A percentile compares a stretch with the other conserved stretches of the same genome.
Evolutionary conservation across 139 green algal genomes (phyloP).

Genomic region (Picochlorum sp.): DNA sequence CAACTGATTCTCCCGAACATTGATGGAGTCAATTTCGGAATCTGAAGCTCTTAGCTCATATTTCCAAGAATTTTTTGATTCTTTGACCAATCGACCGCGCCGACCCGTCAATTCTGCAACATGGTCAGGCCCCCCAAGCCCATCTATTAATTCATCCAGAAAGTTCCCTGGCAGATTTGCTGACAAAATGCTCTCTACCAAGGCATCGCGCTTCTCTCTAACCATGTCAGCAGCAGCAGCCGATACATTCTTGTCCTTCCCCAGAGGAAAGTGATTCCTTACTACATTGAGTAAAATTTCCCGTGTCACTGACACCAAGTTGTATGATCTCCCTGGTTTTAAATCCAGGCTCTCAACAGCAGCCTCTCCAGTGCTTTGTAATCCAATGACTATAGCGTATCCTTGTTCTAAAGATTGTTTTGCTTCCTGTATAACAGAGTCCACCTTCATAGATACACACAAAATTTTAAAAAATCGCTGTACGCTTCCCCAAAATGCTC

Average conservation of each 20-base stretch:
- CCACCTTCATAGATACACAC: constrained; percentile 73
- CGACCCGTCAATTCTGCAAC: constrained; percentile 77
- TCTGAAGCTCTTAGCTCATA: constrained; percentile 60
- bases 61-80: constrained; percentile 8
- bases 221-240: neutral
- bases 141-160: constrained; percentile 75
- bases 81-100: constrained; percentile 50
- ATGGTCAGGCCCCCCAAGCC: constrained; percentile 54
- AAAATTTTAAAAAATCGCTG: constrained; percentile 95
- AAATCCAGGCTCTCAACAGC: constrained; percentile 37
- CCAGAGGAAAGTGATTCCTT: constrained; percentile 47
- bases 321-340: constrained; percentile 39
- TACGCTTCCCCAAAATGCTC: constrained; percentile 59
- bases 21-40: constrained; percentile 74
- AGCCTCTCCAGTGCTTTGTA: constrained; percentile 52
- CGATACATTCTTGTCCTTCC: neutral
- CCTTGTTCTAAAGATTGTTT: constrained; percentile 42
- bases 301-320: constrained; percentile 57
- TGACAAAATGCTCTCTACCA: constrained; percentile 34
- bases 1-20: constrained; percentile 50
- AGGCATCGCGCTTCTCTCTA: constrained; percentile 21
- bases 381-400: constrained; percentile 64
- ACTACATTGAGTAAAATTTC: constrained; percentile 74
- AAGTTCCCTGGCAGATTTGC: constrained; percentile 78
- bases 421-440: constrained; percentile 56